Percentiles rank a stretch among this genome's conserved stretches.
phyloP scores from a whole-genome alignment of 2,329 filamentous ascomycete genomes.

The Juglanconis oblonga region DNA sequence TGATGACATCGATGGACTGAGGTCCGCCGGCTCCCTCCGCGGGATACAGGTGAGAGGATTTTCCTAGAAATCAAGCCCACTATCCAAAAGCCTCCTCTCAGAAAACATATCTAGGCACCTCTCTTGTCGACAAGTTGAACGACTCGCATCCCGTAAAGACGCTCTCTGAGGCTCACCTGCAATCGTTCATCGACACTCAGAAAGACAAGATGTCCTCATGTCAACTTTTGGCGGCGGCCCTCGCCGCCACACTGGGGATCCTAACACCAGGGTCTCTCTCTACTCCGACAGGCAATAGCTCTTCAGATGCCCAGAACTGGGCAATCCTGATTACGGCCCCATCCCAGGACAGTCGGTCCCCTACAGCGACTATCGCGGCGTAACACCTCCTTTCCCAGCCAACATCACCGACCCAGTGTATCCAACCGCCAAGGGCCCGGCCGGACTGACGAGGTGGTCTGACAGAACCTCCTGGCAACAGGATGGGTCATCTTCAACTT shows the following conservation, averaged over 20 bases:
- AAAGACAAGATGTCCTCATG: not conserved
- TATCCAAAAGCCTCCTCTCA: too few relatives aligned
- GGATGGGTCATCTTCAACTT: constrained; percentile 44
- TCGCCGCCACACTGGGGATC: not conserved
- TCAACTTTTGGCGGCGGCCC: not conserved
- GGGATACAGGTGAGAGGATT: too few relatives aligned
- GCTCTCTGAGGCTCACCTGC: too few relatives aligned
- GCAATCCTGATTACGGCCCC: not conserved
- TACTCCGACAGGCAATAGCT: not conserved
- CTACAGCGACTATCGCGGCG: constrained; percentile 33
- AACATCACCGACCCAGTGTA: constrained; percentile 33
- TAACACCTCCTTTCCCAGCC: constrained; percentile 33
- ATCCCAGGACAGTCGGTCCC: constrained; percentile 14
- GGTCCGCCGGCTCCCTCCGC: too few relatives aligned
- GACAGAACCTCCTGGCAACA: constrained; percentile 41
- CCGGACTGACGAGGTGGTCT: constrained; percentile 38
- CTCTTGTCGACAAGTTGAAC: too few relatives aligned
- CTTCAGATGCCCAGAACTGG: not conserved
- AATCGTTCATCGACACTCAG: too few relatives aligned
- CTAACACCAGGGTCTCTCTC: not conserved
- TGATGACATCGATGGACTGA: too few relatives aligned
- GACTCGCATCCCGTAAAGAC: too few relatives aligned
- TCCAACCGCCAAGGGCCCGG: constrained; percentile 12
- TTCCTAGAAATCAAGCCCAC: too few relatives aligned
- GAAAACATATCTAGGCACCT: too few relatives aligned